These are phyloP conservation scores for Diaporthe citri DNA, from an alignment of 2,329 filamentous ascomycete species.

Conservation along the genomic window DNA sequence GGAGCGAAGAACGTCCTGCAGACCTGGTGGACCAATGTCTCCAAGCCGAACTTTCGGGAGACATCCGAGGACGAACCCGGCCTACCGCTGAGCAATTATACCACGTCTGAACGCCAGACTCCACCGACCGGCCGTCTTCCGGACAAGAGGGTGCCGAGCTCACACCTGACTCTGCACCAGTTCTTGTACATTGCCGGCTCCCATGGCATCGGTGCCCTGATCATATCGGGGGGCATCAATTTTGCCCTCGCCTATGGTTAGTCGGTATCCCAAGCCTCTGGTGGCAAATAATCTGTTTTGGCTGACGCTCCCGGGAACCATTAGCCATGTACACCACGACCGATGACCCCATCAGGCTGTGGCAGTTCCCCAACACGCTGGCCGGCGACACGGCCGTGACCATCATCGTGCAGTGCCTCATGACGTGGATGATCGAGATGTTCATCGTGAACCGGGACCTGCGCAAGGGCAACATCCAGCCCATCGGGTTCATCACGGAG, in stretches of 20 bases:
- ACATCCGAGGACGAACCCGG: slow-evolving; percentile 14
- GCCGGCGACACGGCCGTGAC: slow-evolving; percentile 64
- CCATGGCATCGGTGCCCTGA: slow-evolving; percentile 60
- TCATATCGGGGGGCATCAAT: slow-evolving; percentile 64
- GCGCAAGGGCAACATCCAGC: slow-evolving; percentile 56
- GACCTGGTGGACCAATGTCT: slow-evolving; percentile 33
- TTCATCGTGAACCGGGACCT: slow-evolving; percentile 63
- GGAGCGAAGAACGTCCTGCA: slow-evolving; percentile 22
- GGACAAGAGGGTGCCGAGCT: slow-evolving; percentile 50
- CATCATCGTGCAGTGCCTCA: slow-evolving; percentile 62
- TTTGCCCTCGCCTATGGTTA: slow-evolving; percentile 65
- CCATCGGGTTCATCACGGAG: slow-evolving; percentile 59
- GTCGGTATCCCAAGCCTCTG: slow-evolving; percentile 33
- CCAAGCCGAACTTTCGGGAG: slow-evolving; percentile 31
- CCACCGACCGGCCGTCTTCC: not conserved
- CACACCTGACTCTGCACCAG: slow-evolving; percentile 57
- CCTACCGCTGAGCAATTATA: slow-evolving; percentile 24
- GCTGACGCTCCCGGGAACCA: slow-evolving; percentile 40
- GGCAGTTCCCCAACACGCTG: slow-evolving; percentile 63
- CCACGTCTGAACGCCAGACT: slow-evolving; percentile 11
- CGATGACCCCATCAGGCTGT: slow-evolving; percentile 60
- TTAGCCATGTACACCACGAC: slow-evolving; percentile 62
- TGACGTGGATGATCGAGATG: slow-evolving; percentile 65
- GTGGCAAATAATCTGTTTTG: too few species aligned
- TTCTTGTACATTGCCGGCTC: slow-evolving; percentile 62